Evolutionary conservation across 495 filamentous ascomycete genomes (phyloP), one percentile per base, ranked within the genome.

Genomic region (Neurospora sp.): DNA sequence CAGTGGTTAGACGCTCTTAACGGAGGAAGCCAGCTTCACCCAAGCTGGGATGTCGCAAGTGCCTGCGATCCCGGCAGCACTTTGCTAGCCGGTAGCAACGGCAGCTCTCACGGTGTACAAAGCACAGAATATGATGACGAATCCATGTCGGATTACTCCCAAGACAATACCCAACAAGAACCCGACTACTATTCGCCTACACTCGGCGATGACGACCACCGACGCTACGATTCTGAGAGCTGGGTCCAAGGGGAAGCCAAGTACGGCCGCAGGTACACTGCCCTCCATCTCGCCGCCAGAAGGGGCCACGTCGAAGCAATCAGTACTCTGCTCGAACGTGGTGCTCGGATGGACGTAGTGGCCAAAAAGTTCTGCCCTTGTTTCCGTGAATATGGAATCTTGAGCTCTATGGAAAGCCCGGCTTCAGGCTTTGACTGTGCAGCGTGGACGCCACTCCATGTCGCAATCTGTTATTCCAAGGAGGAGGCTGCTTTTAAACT

Each of bases 211-310:
- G 45, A 53, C n/a, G n/a, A 20, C n/a, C 44, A 20, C n/a, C 44
- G 9, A 10, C 1, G 44, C 44, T 1, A 48, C 44, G 44, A 48
- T 53, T 53, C 45, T 12, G 45, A 53, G 4, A 22, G 45, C 22
- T 53, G 45, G 45, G 10, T 10, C 45, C 9, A 12, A 0, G 27
- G 3, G 27, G 27, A 31, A 31, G 8, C n/a, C n/a, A 53, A 18
- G 35, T 42, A 3, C 42, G 70, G 12, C 31, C 76, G 77, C 18
- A 71, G 75, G 14, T 81, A 75, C 69, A 71, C 65, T 31, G 75
- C 80, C 12, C 70, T 84, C n/a, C 83, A 84, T 41, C 75, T 83
- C 9, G 83, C 83, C 16, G 82, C 77, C 14, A 70, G 75, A 16
- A 71, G 71, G 40, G 81, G 82, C 16, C 79, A 83, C 40, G 59